Base-by-base conservation (phyloP, 148 eudicot genomes). In the Vaccinium corymbosum region DNA sequence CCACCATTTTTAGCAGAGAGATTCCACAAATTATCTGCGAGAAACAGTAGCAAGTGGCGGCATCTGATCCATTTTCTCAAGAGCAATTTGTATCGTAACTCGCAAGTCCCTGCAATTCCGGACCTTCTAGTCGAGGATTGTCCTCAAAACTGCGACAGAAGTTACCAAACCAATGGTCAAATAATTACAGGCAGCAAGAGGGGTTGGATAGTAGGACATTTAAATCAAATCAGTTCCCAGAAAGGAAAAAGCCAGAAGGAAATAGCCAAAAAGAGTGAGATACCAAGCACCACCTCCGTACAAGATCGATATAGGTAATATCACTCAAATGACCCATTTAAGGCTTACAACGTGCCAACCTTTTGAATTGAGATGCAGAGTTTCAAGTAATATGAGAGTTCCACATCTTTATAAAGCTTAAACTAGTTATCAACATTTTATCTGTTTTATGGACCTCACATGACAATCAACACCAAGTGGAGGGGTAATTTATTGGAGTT, bases 61-160 rank as follows among this genome's bases (percentile, higher is more conserved):
- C 80, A 82, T 56, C 87, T 27, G 77, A 79, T 84, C 72, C 29
- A 27, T 46, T 80, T 35, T 76, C 66, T 89, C 85, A 93, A 15
- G 84, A 83, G 87, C 98, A 95, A 89, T 93, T 94, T 51, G 98
- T 94, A 78, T 93, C 98, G 32, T 95, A 95, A 85, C 90, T 86
- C 51, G 94, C 98, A 78, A 95, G 96, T 61, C 98, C 98, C 55
- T 86, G 85, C 92, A 95, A 85, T 90, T 95, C 94, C 0, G 98
- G 98, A 56, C 98, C 98, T 93, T 94, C 98, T 76, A 95, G 85
- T 25, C 89, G 92, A 57, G 95, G 94, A 81, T 95, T 95, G 88
- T 95, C 91, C 88, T 94, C 96, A 51, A 94, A 95, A 90, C 98
- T 95, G 93, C 86, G 88, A 7, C 73, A 76, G 42, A 46, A 85